Evolutionary conservation across 306 rosid genomes (phyloP).

Genomic region (Trifolium repens): DNA sequence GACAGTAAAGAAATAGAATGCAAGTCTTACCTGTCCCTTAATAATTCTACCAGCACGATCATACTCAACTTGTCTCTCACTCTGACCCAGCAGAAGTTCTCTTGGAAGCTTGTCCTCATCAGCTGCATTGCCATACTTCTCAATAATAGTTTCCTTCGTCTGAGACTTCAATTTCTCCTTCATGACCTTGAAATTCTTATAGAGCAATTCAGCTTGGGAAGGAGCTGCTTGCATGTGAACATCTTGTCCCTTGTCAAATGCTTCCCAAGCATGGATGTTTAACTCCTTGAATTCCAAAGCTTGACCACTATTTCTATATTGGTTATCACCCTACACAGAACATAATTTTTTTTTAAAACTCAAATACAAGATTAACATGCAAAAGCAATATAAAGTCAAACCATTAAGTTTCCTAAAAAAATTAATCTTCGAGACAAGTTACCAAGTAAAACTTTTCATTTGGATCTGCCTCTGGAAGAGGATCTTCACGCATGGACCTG

Average conservation of each 20-base stretch:
- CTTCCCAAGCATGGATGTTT: conserved; percentile 47
- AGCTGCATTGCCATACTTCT: conserved; percentile 44
- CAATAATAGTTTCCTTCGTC: conserved; percentile 53
- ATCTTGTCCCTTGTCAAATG: conserved; percentile 57
- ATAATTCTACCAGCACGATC: conserved; percentile 50
- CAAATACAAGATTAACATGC: neutral
- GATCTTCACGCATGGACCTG: conserved; percentile 76
- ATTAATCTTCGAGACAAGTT: conserved; percentile 17
- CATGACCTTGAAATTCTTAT: conserved; percentile 60
- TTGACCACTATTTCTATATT: conserved; percentile 50
- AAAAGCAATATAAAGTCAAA: conserved; percentile 9
- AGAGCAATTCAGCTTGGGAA: conserved; percentile 51
- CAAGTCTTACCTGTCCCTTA: conserved; percentile 55
- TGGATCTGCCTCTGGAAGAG: conserved; percentile 77
- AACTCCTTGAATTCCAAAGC: conserved; percentile 43
- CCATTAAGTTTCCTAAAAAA: neutral
- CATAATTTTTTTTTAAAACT: neutral
- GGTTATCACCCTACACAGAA: conserved; percentile 50
- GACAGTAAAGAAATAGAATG: neutral
- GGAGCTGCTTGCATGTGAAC: conserved; percentile 76
- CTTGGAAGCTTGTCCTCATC: conserved; percentile 49
- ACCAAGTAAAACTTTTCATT: conserved; percentile 69
- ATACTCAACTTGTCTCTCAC: conserved; percentile 68
- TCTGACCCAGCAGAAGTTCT: conserved; percentile 69
- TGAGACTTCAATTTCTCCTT: conserved; percentile 64